Conservation (phyloP, 257 asterid species). For the Ballota nigra region DNA sequence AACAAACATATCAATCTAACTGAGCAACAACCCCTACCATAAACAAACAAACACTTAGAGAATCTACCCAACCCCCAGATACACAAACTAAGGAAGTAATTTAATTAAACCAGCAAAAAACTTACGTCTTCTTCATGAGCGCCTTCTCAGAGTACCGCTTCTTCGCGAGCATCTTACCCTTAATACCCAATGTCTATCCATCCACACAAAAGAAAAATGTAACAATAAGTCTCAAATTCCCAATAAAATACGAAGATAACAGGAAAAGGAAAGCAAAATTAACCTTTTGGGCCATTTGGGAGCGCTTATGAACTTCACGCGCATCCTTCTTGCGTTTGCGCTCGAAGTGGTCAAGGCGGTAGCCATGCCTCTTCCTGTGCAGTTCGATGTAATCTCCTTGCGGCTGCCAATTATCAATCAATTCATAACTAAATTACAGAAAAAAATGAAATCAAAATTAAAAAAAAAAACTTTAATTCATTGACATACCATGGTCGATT, state of each 20-base stretch:
- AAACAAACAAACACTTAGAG: background rate
- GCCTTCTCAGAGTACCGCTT: conserved; percentile 89
- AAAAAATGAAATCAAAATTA: background rate
- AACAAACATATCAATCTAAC: background rate
- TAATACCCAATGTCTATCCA: conserved; percentile 80
- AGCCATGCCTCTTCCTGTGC: conserved; percentile 81
- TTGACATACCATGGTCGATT: conserved; percentile 30
- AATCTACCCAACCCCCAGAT: too few relatives aligned
- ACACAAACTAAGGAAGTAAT: background rate
- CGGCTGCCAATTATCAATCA: conserved; percentile 53
- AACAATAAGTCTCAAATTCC: background rate
- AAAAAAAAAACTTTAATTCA: background rate
- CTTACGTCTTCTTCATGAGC: conserved; percentile 91
- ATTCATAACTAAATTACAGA: background rate
- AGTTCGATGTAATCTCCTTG: conserved; percentile 97
- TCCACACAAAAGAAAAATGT: background rate
- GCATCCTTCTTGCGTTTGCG: conserved; percentile 96
- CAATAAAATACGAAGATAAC: background rate
- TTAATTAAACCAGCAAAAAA: background rate
- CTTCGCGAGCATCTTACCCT: conserved; percentile 92
- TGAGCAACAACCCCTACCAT: background rate
- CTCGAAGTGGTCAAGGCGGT: conserved; percentile 88
- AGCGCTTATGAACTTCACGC: conserved; percentile 89
- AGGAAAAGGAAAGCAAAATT: background rate
- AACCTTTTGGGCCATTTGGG: conserved; percentile 75